A percentile compares a stretch with the other conserved stretches of the same genome.
These are phyloP conservation scores for Ceratorhiza oryzae-sativae DNA, from an alignment of 1,284 basidiomycete genomes.

Conservation along the genomic window DNA sequence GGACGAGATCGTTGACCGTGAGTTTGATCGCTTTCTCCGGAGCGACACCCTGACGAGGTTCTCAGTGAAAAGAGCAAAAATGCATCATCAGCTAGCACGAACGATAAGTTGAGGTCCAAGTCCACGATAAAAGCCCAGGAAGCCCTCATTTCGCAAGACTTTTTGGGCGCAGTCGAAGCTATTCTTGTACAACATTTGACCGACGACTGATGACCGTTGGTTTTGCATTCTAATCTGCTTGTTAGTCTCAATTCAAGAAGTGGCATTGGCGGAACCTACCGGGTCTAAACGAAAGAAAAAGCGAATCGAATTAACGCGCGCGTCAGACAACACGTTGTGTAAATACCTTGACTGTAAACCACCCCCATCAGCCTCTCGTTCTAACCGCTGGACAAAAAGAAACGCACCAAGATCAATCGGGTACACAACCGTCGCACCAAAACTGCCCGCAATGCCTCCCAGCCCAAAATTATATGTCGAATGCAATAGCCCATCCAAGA, in stretches of 20 bases:
- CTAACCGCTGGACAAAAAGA: background rate
- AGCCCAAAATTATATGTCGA: conserved; percentile 87
- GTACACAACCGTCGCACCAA: conserved; percentile 92
- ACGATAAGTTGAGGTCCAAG: conserved; percentile 94
- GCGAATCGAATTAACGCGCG: background rate
- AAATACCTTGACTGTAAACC: conserved; percentile 68
- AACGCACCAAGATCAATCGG: conserved; percentile 89
- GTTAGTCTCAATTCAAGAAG: background rate
- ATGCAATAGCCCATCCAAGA: conserved; percentile 61
- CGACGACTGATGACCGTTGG: conserved; percentile 92
- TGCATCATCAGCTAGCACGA: conserved; percentile 48
- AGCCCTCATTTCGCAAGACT: conserved; percentile 93
- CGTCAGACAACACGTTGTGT: background rate
- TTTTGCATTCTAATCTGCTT: conserved; percentile 80
- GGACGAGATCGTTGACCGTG: conserved; percentile 94
- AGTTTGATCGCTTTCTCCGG: conserved; percentile 98
- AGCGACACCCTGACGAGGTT: conserved; percentile 81
- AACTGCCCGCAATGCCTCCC: conserved; percentile 91
- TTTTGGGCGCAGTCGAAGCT: conserved; percentile 93
- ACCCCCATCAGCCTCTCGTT: conserved; percentile 6
- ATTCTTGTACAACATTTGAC: conserved; percentile 93
- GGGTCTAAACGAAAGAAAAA: conserved; percentile 59
- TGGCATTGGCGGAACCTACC: conserved; percentile 53
- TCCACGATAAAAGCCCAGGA: conserved; percentile 95
- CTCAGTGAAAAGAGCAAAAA: background rate